Percentiles rank a stretch among this genome's conserved stretches.
These are phyloP conservation scores for Venturiaceae sp. DNA, from an alignment of 2,329 filamentous ascomycete genomes.

Conservation along the genomic window DNA sequence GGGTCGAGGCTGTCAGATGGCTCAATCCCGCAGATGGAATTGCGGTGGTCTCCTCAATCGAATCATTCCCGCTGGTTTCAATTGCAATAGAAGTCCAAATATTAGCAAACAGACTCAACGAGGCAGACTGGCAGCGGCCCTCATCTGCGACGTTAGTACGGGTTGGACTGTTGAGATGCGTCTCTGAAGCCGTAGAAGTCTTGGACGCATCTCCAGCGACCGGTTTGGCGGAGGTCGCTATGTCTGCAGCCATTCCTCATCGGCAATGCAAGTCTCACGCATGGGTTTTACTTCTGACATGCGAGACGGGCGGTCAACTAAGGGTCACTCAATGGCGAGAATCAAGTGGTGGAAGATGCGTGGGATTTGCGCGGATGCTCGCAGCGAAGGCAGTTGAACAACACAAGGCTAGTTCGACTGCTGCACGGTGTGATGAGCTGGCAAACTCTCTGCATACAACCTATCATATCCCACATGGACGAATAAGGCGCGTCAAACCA, in stretches of 20 bases:
- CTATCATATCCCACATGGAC: too few relatives aligned
- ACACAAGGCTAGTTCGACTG: background rate
- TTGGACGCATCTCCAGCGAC: background rate
- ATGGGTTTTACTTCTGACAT: background rate
- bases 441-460: background rate
- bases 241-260: background rate
- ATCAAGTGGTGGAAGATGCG: background rate
- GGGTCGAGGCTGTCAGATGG: background rate
- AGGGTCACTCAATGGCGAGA: background rate
- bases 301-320: background rate
- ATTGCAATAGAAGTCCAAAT: background rate
- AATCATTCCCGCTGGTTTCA: background rate
- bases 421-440: background rate
- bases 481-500: background rate
- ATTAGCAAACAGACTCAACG: conserved; percentile 1
- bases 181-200: background rate
- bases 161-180: too few relatives aligned
- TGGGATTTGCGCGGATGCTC: background rate
- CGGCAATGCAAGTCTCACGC: background rate
- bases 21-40: background rate
- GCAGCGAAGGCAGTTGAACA: background rate
- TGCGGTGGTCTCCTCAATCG: background rate
- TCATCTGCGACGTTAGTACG: background rate
- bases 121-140: background rate
- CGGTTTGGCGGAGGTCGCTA: background rate